These are phyloP conservation scores for Nannizziopsis barbatae DNA, from an alignment of 2,329 filamentous ascomycete species.

Conservation along the genomic window DNA sequence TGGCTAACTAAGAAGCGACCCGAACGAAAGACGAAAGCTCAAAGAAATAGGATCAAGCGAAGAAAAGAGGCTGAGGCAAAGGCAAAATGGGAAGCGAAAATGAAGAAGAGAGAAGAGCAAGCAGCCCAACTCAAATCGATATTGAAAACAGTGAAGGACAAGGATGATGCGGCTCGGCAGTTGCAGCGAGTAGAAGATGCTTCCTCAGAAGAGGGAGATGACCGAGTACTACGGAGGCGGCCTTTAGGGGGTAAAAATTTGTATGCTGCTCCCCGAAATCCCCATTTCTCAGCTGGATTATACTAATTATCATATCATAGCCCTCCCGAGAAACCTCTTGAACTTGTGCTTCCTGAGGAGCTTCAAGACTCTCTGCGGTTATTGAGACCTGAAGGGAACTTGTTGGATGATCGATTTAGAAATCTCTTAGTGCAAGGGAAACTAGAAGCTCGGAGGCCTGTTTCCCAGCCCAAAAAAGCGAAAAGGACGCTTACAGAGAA, in stretches of 20 bases:
- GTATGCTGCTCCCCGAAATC: constrained; percentile 25
- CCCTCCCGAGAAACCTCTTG: constrained; percentile 61
- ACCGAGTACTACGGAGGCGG: constrained; percentile 55
- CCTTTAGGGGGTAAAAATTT: constrained; percentile 55
- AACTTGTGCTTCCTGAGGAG: constrained; percentile 73
- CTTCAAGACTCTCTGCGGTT: constrained; percentile 68
- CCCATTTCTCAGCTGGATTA: not conserved
- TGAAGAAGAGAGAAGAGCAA: constrained; percentile 63
- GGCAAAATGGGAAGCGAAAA: constrained; percentile 62
- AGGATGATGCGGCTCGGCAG: constrained; percentile 38
- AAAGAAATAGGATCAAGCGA: constrained; percentile 78
- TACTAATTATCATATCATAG: constrained; percentile 18
- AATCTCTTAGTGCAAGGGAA: constrained; percentile 81
- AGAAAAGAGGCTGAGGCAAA: constrained; percentile 76
- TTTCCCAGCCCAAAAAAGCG: constrained; percentile 70
- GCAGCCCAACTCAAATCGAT: constrained; percentile 60
- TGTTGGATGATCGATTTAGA: constrained; percentile 82
- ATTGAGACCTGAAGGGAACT: constrained; percentile 88
- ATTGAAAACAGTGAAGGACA: constrained; percentile 39
- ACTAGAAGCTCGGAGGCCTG: constrained; percentile 67
- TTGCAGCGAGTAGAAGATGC: constrained; percentile 25
- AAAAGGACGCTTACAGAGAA: constrained; percentile 82
- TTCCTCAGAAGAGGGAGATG: constrained; percentile 45
- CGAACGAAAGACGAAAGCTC: constrained; percentile 70
- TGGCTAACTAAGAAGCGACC: constrained; percentile 61